A percentile compares a stretch with the other conserved stretches of the same genome.
phyloP scores from a whole-genome alignment of 768 basidiomycete species.

The Hemileccinum rubropunctum region DNA sequence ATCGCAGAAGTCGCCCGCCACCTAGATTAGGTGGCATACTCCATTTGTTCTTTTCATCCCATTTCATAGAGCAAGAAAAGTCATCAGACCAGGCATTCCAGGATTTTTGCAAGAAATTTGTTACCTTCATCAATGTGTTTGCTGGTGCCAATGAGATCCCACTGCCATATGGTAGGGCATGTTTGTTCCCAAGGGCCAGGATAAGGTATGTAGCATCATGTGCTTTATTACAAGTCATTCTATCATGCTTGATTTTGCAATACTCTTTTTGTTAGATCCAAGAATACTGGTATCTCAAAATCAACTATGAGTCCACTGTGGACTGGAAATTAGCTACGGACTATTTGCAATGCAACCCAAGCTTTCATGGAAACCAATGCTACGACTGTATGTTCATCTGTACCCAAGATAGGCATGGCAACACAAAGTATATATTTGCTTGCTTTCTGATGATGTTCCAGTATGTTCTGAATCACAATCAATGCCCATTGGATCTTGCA shows the following conservation, averaged over 20 bases:
- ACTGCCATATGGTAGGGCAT: neutral
- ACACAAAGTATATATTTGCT: neutral
- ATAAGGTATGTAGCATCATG: neutral
- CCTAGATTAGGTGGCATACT: too few relatives aligned
- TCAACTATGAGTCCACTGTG: constrained; percentile 26
- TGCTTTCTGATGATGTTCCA: neutral
- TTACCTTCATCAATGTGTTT: neutral
- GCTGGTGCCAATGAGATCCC: neutral
- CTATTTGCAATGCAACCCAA: constrained; percentile 28
- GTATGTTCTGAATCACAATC: neutral
- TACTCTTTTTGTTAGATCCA: constrained; percentile 17
- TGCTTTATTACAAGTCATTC: too few relatives aligned
- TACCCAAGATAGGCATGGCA: neutral
- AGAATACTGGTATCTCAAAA: constrained; percentile 23
- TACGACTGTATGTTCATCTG: constrained; percentile 14
- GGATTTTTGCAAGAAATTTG: neutral
- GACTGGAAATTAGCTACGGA: constrained; percentile 30
- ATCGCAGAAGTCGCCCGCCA: too few relatives aligned
- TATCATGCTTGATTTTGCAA: neutral
- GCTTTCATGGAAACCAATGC: constrained; percentile 22
- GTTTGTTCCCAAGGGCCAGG: neutral
- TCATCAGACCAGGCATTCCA: neutral
- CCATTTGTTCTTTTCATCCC: too few relatives aligned
- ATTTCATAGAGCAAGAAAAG: neutral
- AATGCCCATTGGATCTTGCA: neutral